These are phyloP conservation scores for Nepenthes alata DNA, from an alignment of 179 eudicot genomes.

Conservation along the genomic window DNA sequence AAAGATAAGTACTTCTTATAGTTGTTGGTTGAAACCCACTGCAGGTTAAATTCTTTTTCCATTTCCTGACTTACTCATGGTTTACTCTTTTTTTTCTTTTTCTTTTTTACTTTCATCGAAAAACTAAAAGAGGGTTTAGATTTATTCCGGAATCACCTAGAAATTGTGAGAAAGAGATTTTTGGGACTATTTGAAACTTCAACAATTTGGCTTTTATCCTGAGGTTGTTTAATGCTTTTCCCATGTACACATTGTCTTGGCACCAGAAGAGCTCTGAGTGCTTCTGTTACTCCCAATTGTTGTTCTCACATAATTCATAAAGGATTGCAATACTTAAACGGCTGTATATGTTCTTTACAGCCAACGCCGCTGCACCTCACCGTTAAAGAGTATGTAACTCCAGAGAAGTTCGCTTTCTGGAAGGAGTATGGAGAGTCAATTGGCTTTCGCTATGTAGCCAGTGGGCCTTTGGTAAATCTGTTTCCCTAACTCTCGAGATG, in stretches of 20 bases:
- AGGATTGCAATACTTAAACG: background rate
- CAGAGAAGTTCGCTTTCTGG: conserved; percentile 80
- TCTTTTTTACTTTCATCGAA: too few species aligned
- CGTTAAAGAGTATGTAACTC: conserved; percentile 88
- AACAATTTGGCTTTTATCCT: too few species aligned
- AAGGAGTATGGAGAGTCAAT: conserved; percentile 89
- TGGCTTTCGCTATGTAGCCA: conserved; percentile 94
- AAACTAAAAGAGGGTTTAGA: too few species aligned
- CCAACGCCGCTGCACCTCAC: conserved; percentile 95
- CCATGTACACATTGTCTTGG: too few species aligned
- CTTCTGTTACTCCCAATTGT: background rate
- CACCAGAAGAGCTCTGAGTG: too few species aligned
- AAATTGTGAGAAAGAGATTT: too few species aligned
- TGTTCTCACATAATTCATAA: background rate
- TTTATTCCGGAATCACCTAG: too few species aligned
- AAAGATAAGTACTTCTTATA: background rate
- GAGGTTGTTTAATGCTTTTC: too few species aligned
- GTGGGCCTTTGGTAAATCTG: conserved; percentile 78
- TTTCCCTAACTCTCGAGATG: background rate
- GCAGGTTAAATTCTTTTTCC: too few species aligned
- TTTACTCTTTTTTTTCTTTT: too few species aligned
- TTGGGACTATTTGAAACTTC: too few species aligned
- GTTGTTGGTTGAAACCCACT: background rate
- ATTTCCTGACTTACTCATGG: too few species aligned
- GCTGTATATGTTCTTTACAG: conserved; percentile 28